Percentiles rank a stretch among this genome's conserved stretches.
phyloP scores from a whole-genome alignment of 257 asterid genomes.

The Solanum clarkiae region DNA sequence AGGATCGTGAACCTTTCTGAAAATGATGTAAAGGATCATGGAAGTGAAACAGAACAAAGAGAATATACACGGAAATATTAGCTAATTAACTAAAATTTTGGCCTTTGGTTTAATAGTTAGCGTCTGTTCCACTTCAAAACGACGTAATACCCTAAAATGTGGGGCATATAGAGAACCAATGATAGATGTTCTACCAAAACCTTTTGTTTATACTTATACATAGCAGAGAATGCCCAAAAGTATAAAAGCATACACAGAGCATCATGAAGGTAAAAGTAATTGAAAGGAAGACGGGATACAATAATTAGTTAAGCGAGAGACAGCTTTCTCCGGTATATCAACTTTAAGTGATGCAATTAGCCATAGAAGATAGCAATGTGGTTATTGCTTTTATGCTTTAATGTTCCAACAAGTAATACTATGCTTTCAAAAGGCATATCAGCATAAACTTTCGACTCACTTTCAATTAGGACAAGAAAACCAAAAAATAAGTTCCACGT shows the following conservation, averaged over 20 bases:
- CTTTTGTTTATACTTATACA: not conserved
- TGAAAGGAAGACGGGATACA: not conserved
- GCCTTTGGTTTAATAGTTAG: not conserved
- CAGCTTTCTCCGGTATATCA: not conserved
- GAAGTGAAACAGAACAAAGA: not conserved
- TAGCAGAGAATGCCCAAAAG: not conserved
- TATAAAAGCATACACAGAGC: not conserved
- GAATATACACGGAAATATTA: not conserved
- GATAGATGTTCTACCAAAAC: not conserved
- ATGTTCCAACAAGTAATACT: not conserved
- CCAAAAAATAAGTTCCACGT: not conserved
- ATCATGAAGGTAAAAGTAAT: not conserved
- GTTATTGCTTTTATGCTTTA: not conserved
- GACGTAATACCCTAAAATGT: not conserved
- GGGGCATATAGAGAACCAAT: not conserved
- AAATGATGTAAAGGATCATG: not conserved
- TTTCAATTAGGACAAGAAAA: not conserved
- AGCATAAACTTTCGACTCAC: not conserved
- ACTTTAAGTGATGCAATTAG: not conserved
- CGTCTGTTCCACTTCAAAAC: not conserved
- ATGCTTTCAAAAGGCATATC: not conserved
- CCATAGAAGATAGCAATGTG: not conserved
- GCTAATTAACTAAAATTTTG: not conserved
- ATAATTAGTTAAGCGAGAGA: not conserved
- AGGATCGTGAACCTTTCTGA: not conserved